Conservation (phyloP, 1,139 yeast genomes). For the Suhomyces bribrorum region DNA sequence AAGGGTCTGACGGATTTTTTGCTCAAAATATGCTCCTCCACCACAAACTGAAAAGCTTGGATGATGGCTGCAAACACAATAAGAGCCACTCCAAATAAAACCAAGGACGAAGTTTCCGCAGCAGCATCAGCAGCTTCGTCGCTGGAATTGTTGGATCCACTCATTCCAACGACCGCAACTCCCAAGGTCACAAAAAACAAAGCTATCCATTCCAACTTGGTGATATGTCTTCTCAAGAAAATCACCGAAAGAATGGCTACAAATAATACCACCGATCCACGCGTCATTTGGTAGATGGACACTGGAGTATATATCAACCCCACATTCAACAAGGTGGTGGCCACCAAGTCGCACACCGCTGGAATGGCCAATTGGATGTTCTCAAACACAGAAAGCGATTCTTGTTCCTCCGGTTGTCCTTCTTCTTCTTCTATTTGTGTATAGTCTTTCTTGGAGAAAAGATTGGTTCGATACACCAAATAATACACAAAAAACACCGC, state of each 20-base stretch:
- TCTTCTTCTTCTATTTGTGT: slow-evolving; percentile 17
- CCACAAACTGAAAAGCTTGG: slow-evolving; percentile 75
- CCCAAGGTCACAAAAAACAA: slow-evolving; percentile 63
- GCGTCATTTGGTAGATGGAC: slow-evolving; percentile 82
- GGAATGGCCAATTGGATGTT: slow-evolving; percentile 53
- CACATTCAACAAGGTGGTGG: slow-evolving; percentile 75
- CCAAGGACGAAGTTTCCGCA: slow-evolving; percentile 24
- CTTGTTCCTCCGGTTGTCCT: slow-evolving; percentile 10
- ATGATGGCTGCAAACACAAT: slow-evolving; percentile 64
- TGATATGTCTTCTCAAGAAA: slow-evolving; percentile 57
- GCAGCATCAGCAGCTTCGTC: slow-evolving; percentile 11
- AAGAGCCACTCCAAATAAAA: slow-evolving; percentile 57
- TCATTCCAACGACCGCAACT: slow-evolving; percentile 70
- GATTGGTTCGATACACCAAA: slow-evolving; percentile 26
- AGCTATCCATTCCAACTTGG: slow-evolving; percentile 69
- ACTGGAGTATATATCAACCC: slow-evolving; percentile 78
- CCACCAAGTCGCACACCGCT: slow-evolving; percentile 68
- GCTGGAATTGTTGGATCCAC: slow-evolving; percentile 50
- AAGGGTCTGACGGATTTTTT: slow-evolving; percentile 59
- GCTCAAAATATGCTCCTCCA: slow-evolving; percentile 69
- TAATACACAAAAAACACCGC: slow-evolving; percentile 51
- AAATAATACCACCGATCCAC: slow-evolving; percentile 76
- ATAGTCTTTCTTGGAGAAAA: slow-evolving; percentile 15
- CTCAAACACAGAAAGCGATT: slow-evolving; percentile 20
- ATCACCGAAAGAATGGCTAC: slow-evolving; percentile 73